These are phyloP conservation scores for Sungouiozyma ichnusensis DNA, from an alignment of 805 yeast genomes.

Conservation along the genomic window DNA sequence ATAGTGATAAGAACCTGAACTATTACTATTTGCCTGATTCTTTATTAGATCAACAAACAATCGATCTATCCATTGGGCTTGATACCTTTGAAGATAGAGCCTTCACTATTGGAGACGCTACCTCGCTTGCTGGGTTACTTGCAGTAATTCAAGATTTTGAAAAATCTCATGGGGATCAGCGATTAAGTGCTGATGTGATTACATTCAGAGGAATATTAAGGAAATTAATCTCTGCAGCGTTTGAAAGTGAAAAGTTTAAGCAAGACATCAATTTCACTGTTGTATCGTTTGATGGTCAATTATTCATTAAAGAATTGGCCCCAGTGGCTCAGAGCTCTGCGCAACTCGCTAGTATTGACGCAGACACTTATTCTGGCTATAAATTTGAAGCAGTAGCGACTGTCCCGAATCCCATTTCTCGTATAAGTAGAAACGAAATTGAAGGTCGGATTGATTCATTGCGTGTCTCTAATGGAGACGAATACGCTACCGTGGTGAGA, in stretches of 20 bases:
- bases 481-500: slow-evolving; percentile 66
- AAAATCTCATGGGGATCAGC: slow-evolving; percentile 18
- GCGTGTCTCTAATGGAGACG: slow-evolving; percentile 60
- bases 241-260: slow-evolving; percentile 41
- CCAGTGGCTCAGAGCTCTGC: slow-evolving; percentile 15
- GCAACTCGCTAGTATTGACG: slow-evolving; percentile 12
- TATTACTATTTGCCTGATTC: slow-evolving; percentile 81
- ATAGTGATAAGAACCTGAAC: slow-evolving; percentile 44
- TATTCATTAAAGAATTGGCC: slow-evolving; percentile 46
- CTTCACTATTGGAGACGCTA: slow-evolving; percentile 38
- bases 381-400: slow-evolving; percentile 80
- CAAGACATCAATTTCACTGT: slow-evolving; percentile 50
- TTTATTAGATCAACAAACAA: slow-evolving; percentile 37
- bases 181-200: slow-evolving; percentile 48
- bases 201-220: slow-evolving; percentile 82
- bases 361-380: slow-evolving; percentile 57
- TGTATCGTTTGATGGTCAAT: slow-evolving; percentile 63
- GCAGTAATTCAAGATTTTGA: slow-evolving; percentile 48
- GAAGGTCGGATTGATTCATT: slow-evolving; percentile 48
- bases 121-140: slow-evolving; percentile 43
- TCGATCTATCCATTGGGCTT: slow-evolving; percentile 61
- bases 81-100: slow-evolving; percentile 44
- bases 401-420: slow-evolving; percentile 63
- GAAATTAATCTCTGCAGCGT: slow-evolving; percentile 42
- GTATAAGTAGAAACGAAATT: slow-evolving; percentile 50